These are phyloP conservation scores for Penicillium hesseltinei DNA, from an alignment of 2,329 filamentous ascomycete species.

Conservation along the genomic window DNA sequence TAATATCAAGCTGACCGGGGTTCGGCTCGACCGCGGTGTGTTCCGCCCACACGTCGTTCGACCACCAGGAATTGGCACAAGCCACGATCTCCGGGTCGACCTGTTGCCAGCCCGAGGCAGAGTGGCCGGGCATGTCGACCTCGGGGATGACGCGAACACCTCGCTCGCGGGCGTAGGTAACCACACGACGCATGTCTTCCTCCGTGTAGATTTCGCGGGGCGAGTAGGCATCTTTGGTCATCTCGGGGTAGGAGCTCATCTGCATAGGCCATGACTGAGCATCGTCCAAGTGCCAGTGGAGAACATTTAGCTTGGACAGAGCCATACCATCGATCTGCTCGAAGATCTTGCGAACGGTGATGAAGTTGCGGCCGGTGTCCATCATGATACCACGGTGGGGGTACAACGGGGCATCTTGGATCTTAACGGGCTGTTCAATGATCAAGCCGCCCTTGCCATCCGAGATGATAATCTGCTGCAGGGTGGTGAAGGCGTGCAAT, in stretches of 20 bases:
- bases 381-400: constrained; percentile 57
- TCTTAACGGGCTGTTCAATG: constrained; percentile 54
- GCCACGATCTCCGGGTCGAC: constrained; percentile 57
- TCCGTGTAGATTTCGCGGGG: constrained; percentile 48
- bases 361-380: constrained; percentile 56
- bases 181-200: constrained; percentile 44
- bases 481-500: constrained; percentile 57
- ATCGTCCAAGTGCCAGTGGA: constrained; percentile 59
- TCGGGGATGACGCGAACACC: constrained; percentile 62
- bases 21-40: constrained; percentile 59
- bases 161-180: constrained; percentile 53
- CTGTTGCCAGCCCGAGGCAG: constrained; percentile 56
- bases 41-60: constrained; percentile 55
- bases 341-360: constrained; percentile 50
- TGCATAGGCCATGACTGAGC: constrained; percentile 57
- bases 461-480: constrained; percentile 56
- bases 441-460: constrained; percentile 47
- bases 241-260: constrained; percentile 51
- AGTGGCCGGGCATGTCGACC: constrained; percentile 62
- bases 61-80: constrained; percentile 60
- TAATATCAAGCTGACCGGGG: constrained; percentile 56
- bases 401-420: constrained; percentile 53
- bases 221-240: constrained; percentile 57
- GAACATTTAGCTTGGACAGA: constrained; percentile 56
- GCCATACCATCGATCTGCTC: constrained; percentile 58